Conservation (phyloP, 352 stramenopile genomes). For the Phytophthora pinifolia region DNA sequence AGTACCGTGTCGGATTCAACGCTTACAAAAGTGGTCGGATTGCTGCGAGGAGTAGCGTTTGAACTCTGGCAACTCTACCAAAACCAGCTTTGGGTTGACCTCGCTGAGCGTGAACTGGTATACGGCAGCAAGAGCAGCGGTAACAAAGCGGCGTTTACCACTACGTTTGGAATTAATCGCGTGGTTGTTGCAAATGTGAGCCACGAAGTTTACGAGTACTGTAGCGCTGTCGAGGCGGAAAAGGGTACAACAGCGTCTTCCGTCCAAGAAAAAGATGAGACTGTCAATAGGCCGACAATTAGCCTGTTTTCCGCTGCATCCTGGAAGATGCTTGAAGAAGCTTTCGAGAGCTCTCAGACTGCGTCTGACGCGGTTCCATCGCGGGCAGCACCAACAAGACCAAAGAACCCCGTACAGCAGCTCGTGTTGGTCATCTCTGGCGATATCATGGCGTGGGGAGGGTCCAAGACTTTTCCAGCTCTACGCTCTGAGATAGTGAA, state of each 20-base stretch:
- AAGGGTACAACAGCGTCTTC: not conserved
- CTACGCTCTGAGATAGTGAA: slow-evolving; percentile 47
- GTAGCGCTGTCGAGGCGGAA: slow-evolving; percentile 8
- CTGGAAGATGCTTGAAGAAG: slow-evolving; percentile 69
- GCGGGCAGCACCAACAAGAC: slow-evolving; percentile 5
- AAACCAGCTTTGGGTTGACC: slow-evolving; percentile 71
- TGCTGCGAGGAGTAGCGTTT: slow-evolving; percentile 46
- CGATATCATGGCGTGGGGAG: slow-evolving; percentile 48
- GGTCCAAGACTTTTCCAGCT: slow-evolving; percentile 31
- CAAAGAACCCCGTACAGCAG: slow-evolving; percentile 45
- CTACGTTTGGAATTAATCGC: slow-evolving; percentile 52
- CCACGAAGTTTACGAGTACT: slow-evolving; percentile 47
- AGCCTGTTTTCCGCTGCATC: slow-evolving; percentile 52
- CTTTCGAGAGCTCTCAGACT: slow-evolving; percentile 19
- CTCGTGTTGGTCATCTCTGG: slow-evolving; percentile 52
- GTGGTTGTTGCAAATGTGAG: slow-evolving; percentile 57
- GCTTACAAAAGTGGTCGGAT: slow-evolving; percentile 26
- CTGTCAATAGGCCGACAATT: slow-evolving; percentile 16
- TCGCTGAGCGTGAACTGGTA: slow-evolving; percentile 62
- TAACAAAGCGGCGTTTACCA: slow-evolving; percentile 48
- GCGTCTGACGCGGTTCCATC: slow-evolving; percentile 3
- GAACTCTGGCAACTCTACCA: slow-evolving; percentile 80
- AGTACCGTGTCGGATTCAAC: slow-evolving; percentile 14
- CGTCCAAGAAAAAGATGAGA: slow-evolving; percentile 7
- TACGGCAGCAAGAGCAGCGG: slow-evolving; percentile 49